These are phyloP conservation scores for Penicillium longicatenatum DNA, from an alignment of 495 filamentous ascomycete genomes.

Conservation along the genomic window DNA sequence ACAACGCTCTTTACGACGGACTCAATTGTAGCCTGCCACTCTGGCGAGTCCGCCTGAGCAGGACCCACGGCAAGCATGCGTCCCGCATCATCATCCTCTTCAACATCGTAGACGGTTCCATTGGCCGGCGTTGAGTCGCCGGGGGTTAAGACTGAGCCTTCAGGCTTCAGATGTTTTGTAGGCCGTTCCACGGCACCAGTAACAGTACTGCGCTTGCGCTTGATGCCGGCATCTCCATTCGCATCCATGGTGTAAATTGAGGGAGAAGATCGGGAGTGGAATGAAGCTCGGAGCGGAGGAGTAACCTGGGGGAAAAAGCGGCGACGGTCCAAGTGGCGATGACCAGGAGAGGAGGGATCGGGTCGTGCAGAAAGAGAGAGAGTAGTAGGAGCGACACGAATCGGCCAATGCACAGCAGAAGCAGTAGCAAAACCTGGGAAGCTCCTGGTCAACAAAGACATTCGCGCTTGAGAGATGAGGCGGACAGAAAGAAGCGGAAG, in stretches of 20 bases:
- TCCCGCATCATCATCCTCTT: slow-evolving; percentile 49
- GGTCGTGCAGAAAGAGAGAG: not conserved
- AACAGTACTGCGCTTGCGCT: slow-evolving; percentile 63
- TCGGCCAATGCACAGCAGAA: slow-evolving; percentile 15
- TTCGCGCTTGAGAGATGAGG: slow-evolving; percentile 19
- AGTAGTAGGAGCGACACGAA: slow-evolving; percentile 4
- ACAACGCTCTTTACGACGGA: slow-evolving; percentile 90
- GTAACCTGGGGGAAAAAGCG: slow-evolving; percentile 8
- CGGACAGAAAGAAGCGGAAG: slow-evolving; percentile 12
- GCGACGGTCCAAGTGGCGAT: not conserved
- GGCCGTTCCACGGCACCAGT: slow-evolving; percentile 53
- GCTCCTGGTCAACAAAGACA: slow-evolving; percentile 21
- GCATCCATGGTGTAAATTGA: slow-evolving; percentile 48
- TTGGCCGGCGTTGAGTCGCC: slow-evolving; percentile 51
- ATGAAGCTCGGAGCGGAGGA: slow-evolving; percentile 9
- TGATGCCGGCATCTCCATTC: slow-evolving; percentile 53
- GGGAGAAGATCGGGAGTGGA: slow-evolving; percentile 9
- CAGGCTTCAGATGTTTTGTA: slow-evolving; percentile 56
- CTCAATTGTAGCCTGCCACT: slow-evolving; percentile 97
- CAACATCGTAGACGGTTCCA: slow-evolving; percentile 49
- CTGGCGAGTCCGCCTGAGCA: slow-evolving; percentile 77
- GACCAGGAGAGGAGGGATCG: not conserved
- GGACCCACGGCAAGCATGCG: slow-evolving; percentile 42
- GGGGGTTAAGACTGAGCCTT: slow-evolving; percentile 43
- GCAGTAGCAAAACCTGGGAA: slow-evolving; percentile 7